Conservation (phyloP, 2,329 filamentous ascomycete species). For the Aspergillus fumigatiaffinis region DNA sequence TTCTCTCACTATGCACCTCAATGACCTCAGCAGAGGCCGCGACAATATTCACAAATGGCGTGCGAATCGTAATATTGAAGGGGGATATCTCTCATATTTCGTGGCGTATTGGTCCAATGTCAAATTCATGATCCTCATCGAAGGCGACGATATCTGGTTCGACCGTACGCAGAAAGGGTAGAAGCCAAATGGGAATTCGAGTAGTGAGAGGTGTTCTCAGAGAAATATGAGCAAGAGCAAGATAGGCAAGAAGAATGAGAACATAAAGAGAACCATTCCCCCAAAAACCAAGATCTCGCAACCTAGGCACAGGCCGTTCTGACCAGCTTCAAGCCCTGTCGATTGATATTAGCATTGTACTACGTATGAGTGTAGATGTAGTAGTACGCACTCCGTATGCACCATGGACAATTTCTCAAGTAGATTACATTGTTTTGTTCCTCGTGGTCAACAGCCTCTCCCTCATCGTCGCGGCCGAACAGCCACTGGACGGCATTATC, state of each 20-base stretch:
- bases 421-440: background rate
- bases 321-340: background rate
- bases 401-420: background rate
- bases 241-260: background rate
- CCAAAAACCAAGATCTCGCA: background rate
- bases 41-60: too few relatives aligned
- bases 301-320: background rate
- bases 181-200: too few relatives aligned
- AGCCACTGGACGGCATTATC: background rate
- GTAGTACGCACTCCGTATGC: background rate
- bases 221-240: background rate
- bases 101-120: too few relatives aligned
- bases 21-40: too few relatives aligned
- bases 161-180: too few relatives aligned
- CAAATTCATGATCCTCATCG: too few relatives aligned
- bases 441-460: background rate
- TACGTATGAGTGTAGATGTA: background rate
- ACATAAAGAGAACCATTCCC: too few relatives aligned
- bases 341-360: background rate
- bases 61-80: too few relatives aligned
- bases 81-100: too few relatives aligned
- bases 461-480: background rate
- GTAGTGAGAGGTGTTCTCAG: too few relatives aligned
- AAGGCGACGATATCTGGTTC: too few relatives aligned
- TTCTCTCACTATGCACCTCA: too few relatives aligned